Conservation (phyloP, 805 yeast genomes). For the Torulaspora indica region DNA sequence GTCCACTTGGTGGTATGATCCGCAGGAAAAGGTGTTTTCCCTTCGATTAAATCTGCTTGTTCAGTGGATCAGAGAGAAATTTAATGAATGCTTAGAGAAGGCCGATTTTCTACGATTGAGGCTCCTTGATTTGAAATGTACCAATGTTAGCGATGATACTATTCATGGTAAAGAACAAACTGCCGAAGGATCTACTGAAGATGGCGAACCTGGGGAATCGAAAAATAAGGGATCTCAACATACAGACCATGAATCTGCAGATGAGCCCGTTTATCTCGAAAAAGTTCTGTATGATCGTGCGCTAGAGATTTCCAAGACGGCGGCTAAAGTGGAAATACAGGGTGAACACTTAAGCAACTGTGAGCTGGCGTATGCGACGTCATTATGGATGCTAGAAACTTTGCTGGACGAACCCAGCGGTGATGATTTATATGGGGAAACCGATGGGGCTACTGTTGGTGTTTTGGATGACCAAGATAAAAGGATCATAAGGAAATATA, state of each 20-base stretch:
- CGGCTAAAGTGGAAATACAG: conserved; percentile 81
- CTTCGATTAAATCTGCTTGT: conserved; percentile 60
- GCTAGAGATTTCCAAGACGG: conserved; percentile 83
- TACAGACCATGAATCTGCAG: background rate
- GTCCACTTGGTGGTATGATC: conserved; percentile 80
- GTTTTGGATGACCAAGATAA: conserved; percentile 67
- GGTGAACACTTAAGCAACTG: conserved; percentile 60
- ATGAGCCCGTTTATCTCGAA: conserved; percentile 56
- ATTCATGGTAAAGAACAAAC: background rate
- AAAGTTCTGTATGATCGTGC: conserved; percentile 89
- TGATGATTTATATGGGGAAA: conserved; percentile 20
- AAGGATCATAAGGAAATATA: conserved; percentile 72
- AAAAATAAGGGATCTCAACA: background rate
- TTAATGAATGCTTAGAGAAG: conserved; percentile 82
- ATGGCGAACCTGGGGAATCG: background rate
- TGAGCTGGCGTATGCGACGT: conserved; percentile 83
- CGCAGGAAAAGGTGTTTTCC: conserved; percentile 38
- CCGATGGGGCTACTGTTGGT: conserved; percentile 35
- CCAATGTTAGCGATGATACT: conserved; percentile 3
- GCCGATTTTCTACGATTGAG: conserved; percentile 72
- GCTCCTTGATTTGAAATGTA: conserved; percentile 34
- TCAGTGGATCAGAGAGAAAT: conserved; percentile 87
- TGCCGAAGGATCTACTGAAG: background rate
- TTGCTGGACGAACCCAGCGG: conserved; percentile 51
- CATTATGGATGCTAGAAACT: conserved; percentile 94